A percentile compares a stretch with the other conserved stretches of the same genome.
Conservation (phyloP, 2,329 filamentous ascomycete genomes). For the Canariomyces notabilis region DNA sequence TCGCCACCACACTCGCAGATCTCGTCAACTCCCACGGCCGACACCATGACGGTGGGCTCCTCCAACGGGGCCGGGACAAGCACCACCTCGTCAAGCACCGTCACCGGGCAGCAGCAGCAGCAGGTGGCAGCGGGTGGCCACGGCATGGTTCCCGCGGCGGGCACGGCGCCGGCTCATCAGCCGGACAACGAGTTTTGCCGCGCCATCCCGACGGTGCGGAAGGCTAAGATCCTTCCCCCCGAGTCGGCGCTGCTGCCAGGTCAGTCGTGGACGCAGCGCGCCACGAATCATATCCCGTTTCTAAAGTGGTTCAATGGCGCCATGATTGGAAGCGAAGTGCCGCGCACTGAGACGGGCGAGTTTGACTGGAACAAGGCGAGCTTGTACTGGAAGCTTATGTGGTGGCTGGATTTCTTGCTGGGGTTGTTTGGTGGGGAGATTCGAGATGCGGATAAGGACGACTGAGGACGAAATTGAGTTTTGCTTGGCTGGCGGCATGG, state of each 20-base stretch:
- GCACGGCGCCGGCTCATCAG: slow-evolving; percentile 20
- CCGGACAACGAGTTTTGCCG: slow-evolving; percentile 48
- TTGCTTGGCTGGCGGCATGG: neutral
- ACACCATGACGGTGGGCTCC: slow-evolving; percentile 48
- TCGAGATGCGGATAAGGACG: slow-evolving; percentile 53
- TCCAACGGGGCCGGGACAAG: slow-evolving; percentile 33
- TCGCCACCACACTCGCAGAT: slow-evolving; percentile 41
- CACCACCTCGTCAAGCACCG: slow-evolving; percentile 42
- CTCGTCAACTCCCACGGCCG: slow-evolving; percentile 51
- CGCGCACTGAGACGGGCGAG: slow-evolving; percentile 64
- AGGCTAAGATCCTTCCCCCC: slow-evolving; percentile 60
- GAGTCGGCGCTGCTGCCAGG: slow-evolving; percentile 67
- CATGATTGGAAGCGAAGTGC: slow-evolving; percentile 72
- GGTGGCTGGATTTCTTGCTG: slow-evolving; percentile 56
- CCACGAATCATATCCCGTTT: slow-evolving; percentile 62
- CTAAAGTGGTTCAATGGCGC: slow-evolving; percentile 66
- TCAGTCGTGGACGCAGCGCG: slow-evolving; percentile 57
- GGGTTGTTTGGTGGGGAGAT: slow-evolving; percentile 56
- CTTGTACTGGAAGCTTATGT: slow-evolving; percentile 63
- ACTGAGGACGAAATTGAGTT: slow-evolving; percentile 31
- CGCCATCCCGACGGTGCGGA: slow-evolving; percentile 61
- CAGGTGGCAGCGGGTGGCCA: neutral
- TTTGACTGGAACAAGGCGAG: slow-evolving; percentile 71
- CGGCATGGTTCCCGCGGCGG: no score
- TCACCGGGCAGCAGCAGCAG: slow-evolving; percentile 30